A percentile compares a stretch with the other conserved stretches of the same genome.
These are phyloP conservation scores for Syzygium aromaticum DNA, from an alignment of 345 rosid species.

Conservation along the genomic window DNA sequence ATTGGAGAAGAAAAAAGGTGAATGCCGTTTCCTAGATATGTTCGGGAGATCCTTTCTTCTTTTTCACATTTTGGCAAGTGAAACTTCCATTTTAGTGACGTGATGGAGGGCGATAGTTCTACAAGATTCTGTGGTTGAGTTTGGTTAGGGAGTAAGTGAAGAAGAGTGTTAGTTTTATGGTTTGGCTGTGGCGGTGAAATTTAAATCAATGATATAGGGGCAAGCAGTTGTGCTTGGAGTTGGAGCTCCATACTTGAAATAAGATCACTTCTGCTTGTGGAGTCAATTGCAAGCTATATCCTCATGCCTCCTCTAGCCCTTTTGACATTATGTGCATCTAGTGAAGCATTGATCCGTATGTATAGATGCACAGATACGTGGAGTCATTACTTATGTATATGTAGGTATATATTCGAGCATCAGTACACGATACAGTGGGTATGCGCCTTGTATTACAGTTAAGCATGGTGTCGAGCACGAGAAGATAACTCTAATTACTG, in stretches of 20 bases:
- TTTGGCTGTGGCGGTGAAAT: neutral
- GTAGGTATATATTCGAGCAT: fast-evolving
- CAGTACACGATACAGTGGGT: neutral
- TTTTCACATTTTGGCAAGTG: neutral
- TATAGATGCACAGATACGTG: neutral
- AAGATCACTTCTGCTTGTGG: neutral
- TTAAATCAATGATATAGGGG: neutral
- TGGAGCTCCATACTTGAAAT: neutral
- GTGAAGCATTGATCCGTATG: neutral
- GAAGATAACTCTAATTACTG: neutral
- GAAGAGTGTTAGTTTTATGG: neutral
- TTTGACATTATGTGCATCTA: neutral
- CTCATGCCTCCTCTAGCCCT: too few species aligned
- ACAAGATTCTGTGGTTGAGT: neutral
- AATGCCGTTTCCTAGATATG: neutral
- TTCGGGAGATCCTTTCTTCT: neutral
- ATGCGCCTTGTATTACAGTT: neutral
- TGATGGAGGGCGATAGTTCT: neutral
- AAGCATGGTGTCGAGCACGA: neutral
- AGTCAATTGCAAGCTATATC: neutral
- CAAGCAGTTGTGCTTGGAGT: neutral
- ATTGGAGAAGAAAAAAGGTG: neutral
- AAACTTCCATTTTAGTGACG: neutral
- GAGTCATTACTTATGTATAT: neutral
- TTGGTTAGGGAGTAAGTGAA: neutral